Evolutionary conservation across 331 rosid genomes (phyloP), one percentile per base, ranked within the genome.

Genomic region (Dryas integrifolia): DNA sequence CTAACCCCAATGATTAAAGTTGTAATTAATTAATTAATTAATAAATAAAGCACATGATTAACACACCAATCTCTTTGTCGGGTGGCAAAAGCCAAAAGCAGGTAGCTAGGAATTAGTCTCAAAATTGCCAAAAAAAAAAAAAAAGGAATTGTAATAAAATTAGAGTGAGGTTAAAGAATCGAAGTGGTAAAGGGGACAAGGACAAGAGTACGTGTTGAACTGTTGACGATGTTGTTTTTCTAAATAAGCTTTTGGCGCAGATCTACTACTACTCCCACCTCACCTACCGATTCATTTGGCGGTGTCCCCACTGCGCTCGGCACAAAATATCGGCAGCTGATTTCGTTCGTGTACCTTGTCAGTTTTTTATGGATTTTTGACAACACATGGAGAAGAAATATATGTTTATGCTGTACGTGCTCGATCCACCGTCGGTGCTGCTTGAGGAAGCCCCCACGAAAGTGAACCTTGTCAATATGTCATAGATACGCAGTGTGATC

Each of bases 1-100:
- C 74, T 55, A 69, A 62, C 68, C 40, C 53, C 21, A 80, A 88
- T 85, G 80, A 88, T 90, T 84, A 88, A 86, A 86, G 86, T 53
- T 16, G 11, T 71, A 30, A 35, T 58, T 58, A 35, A 30, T 30
- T 58, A 35, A 30, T 30, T 30, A 44, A 63, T 30, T 21, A 21
- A 21, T 0, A 1, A 44, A 63, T 43, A 40, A 70, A 78, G 21
- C 81, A 69, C 82, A 86, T 86, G 65, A 90, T 84, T 79, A 77
- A 59, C 9, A 51, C 79, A 59, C 61, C 79, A 81, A 70, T 67
- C 79, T 47, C 58, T 53, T 86, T 86, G 88, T 84, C 86, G 67
- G 76, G 80, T 77, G 66, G 79, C 55, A 26, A 59, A 11, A 30
- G 2, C 3, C 12, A 41, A 16, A 16, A n/a, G 76, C 24, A 21